Percentiles rank a stretch among this genome's conserved stretches.
phyloP scores from a whole-genome alignment of 2,329 filamentous ascomycete species.

The Nemania bipapillata region DNA sequence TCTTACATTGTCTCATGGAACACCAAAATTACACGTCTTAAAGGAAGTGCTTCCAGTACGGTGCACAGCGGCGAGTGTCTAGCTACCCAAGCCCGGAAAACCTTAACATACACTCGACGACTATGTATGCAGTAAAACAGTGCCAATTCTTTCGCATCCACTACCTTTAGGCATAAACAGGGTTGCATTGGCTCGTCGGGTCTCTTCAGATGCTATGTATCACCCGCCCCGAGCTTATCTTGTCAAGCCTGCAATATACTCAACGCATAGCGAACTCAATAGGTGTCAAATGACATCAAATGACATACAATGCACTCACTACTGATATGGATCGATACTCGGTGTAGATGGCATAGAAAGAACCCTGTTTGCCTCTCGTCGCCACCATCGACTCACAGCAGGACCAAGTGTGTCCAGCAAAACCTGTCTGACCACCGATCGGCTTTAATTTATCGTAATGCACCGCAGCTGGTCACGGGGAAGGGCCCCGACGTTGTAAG shows the following conservation, averaged over 20 bases:
- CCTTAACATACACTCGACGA: not conserved
- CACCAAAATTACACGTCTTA: not conserved
- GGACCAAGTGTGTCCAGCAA: not conserved
- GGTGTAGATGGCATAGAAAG: not conserved
- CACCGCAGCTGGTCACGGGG: constrained; percentile 21
- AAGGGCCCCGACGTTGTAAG: constrained; percentile 16
- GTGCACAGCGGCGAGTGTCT: not conserved
- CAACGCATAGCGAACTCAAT: constrained; percentile 10
- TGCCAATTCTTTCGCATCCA: not conserved
- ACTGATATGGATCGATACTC: not conserved
- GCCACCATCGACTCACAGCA: constrained; percentile 3
- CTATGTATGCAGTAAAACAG: constrained; percentile 17
- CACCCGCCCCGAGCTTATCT: constrained; percentile 24
- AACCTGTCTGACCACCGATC: constrained; percentile 30
- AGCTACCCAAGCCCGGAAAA: not conserved
- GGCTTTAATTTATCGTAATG: constrained; percentile 31
- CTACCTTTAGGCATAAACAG: constrained; percentile 11
- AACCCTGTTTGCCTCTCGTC: constrained; percentile 12
- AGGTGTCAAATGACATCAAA: constrained; percentile 23
- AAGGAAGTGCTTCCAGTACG: not conserved
- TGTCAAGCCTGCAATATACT: not conserved
- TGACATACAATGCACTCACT: too few relatives aligned
- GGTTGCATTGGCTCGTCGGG: not conserved
- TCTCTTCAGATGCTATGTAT: constrained; percentile 13
- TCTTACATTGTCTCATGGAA: not conserved